Evolutionary conservation across 106 monocot species (phyloP).

Genomic region (Gastrodia elata): DNA sequence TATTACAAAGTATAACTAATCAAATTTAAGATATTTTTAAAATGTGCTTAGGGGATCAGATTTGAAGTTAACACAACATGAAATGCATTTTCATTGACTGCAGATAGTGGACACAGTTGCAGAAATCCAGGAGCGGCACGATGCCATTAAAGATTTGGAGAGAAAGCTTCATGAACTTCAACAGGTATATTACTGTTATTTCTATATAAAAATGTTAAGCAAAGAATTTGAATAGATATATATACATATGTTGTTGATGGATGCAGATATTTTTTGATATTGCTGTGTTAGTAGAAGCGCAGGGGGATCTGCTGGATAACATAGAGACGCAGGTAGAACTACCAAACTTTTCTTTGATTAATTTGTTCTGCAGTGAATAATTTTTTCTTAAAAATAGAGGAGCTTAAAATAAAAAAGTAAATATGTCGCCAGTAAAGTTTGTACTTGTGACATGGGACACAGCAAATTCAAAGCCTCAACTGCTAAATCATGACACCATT

Average conservation of each 20-base stretch:
- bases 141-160: constrained; percentile 82
- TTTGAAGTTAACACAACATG: neutral
- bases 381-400: too few species aligned
- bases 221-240: neutral
- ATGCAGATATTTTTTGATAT: constrained; percentile 22
- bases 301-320: constrained; percentile 22
- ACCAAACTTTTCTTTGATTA: too few species aligned
- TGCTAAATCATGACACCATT: too few species aligned
- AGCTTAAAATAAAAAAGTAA: too few species aligned
- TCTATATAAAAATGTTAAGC: neutral
- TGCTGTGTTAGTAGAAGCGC: constrained; percentile 22
- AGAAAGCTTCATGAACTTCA: constrained; percentile 96
- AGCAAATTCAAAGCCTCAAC: too few species aligned
- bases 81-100: constrained; percentile 8
- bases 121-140: constrained; percentile 96
- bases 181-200: constrained; percentile 38
- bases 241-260: too few species aligned
- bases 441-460: too few species aligned
- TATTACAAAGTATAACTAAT: too few species aligned
- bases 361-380: too few species aligned
- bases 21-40: too few species aligned
- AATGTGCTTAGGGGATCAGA: too few species aligned
- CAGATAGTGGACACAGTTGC: constrained; percentile 90
- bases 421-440: too few species aligned
- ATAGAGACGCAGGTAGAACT: constrained; percentile 13